These are phyloP conservation scores for Mycosphaerella arachidis DNA, from an alignment of 2,329 filamentous ascomycete species.

Conservation along the genomic window DNA sequence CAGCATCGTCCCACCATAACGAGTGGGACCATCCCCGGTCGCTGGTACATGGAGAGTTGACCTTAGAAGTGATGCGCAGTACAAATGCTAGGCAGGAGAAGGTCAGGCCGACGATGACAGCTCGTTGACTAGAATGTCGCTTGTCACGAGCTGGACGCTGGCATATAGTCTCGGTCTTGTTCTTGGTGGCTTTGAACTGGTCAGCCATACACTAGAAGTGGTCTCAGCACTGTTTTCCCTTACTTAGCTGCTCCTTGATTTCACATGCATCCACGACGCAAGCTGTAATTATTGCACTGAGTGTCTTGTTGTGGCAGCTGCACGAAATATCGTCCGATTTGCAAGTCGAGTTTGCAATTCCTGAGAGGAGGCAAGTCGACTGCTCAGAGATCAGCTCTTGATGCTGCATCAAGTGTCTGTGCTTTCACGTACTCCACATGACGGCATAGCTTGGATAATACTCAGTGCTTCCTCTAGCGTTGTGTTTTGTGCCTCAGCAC, in stretches of 20 bases:
- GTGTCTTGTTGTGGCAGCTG: slow-evolving; percentile 5
- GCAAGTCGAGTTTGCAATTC: slow-evolving; percentile 9
- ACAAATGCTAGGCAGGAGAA: slow-evolving; percentile 8
- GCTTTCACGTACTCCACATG: slow-evolving; percentile 9
- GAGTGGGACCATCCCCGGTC: background rate
- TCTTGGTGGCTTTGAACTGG: slow-evolving; percentile 10
- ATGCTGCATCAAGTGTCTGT: background rate
- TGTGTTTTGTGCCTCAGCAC: background rate
- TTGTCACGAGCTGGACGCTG: slow-evolving; percentile 6
- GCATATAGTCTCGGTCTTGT: slow-evolving; percentile 13
- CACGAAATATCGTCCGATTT: slow-evolving; percentile 6
- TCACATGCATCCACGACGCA: slow-evolving; percentile 11
- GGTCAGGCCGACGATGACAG: slow-evolving; percentile 7
- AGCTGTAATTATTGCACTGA: background rate
- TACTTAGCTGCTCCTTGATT: slow-evolving; percentile 10
- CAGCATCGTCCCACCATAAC: slow-evolving; percentile 17
- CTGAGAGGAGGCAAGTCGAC: slow-evolving; percentile 6
- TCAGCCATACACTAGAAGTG: background rate
- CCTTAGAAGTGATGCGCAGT: slow-evolving; percentile 13
- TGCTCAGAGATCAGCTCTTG: background rate
- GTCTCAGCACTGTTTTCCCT: background rate
- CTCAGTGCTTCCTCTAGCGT: background rate
- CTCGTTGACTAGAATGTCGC: background rate
- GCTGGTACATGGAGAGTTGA: slow-evolving; percentile 4
- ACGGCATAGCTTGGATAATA: slow-evolving; percentile 5